Evolutionary conservation across 164 flowering plant species (phyloP).

Genomic region (Macadamia tetraphylla): DNA sequence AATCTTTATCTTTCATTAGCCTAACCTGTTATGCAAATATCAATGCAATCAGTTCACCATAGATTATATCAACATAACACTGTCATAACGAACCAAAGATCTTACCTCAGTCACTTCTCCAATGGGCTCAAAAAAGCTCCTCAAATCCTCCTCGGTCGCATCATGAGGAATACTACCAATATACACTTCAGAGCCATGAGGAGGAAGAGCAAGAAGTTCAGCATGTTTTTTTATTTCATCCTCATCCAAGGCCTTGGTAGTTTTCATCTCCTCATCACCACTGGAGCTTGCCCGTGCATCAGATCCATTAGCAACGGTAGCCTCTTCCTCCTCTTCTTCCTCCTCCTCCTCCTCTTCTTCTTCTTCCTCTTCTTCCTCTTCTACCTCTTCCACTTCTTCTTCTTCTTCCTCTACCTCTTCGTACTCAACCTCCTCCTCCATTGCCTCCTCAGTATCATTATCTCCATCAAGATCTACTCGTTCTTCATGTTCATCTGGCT

Average conservation of each 20-base stretch:
- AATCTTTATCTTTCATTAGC: constrained; percentile 71
- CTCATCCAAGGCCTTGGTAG: constrained; percentile 29
- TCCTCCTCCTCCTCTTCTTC: constrained; percentile 47
- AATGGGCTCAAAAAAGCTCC: constrained; percentile 50
- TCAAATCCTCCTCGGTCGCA: constrained; percentile 64
- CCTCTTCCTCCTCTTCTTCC: constrained; percentile 41
- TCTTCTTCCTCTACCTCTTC: constrained; percentile 70
- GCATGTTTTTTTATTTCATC: constrained; percentile 55
- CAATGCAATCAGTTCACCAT: neutral
- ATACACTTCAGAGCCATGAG: constrained; percentile 90
- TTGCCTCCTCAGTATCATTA: constrained; percentile 45
- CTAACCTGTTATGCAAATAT: constrained; percentile 47
- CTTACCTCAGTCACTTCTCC: constrained; percentile 84
- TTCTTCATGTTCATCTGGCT: constrained; percentile 31
- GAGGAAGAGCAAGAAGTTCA: constrained; percentile 87
- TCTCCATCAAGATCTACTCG: constrained; percentile 59
- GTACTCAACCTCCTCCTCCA: constrained; percentile 72
- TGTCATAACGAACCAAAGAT: neutral
- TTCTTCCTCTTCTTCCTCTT: constrained; percentile 39
- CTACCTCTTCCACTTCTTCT: constrained; percentile 42
- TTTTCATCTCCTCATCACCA: constrained; percentile 38
- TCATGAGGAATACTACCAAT: constrained; percentile 72
- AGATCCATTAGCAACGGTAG: constrained; percentile 14
- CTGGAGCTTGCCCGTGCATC: constrained; percentile 18
- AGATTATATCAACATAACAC: neutral